A percentile compares a stretch with the other conserved stretches of the same genome.
These are phyloP conservation scores for Andrographis paniculata DNA, from an alignment of 305 asterid species.

Conservation along the genomic window DNA sequence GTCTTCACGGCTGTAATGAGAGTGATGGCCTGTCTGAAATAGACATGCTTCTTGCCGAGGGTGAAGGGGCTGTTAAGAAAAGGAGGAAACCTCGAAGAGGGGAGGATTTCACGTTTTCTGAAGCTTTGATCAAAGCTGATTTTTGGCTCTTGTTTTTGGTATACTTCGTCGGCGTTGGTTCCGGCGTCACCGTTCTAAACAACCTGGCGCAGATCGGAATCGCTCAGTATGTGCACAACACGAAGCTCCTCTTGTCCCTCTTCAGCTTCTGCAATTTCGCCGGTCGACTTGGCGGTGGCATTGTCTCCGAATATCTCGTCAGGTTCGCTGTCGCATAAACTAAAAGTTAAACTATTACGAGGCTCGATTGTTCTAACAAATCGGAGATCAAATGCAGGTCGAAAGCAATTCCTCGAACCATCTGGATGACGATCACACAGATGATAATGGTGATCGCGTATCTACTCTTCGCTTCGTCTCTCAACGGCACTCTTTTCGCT, in stretches of 20 bases:
- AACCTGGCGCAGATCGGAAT: slow-evolving; percentile 68
- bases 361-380: too few species aligned
- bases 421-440: slow-evolving; percentile 42
- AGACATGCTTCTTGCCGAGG: slow-evolving; percentile 28
- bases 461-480: slow-evolving; percentile 49
- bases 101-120: slow-evolving; percentile 70
- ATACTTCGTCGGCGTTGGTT: slow-evolving; percentile 71
- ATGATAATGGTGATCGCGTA: slow-evolving; percentile 49
- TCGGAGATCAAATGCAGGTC: slow-evolving; percentile 51
- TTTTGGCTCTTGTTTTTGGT: slow-evolving; percentile 55
- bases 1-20: not conserved
- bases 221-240: slow-evolving; percentile 45
- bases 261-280: slow-evolving; percentile 82
- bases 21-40: not conserved
- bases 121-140: slow-evolving; percentile 70
- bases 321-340: too few species aligned
- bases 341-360: too few species aligned
- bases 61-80: slow-evolving; percentile 40
- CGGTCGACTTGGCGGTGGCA: slow-evolving; percentile 60
- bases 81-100: slow-evolving; percentile 58
- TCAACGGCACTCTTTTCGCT: slow-evolving; percentile 49
- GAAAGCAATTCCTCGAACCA: slow-evolving; percentile 54
- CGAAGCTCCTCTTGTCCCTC: slow-evolving; percentile 57
- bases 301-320: slow-evolving; percentile 53
- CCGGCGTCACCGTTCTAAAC: slow-evolving; percentile 68